Evolutionary conservation across 371 early-diverging fungal genomes (phyloP).

Genomic region (Mortierella sp.): DNA sequence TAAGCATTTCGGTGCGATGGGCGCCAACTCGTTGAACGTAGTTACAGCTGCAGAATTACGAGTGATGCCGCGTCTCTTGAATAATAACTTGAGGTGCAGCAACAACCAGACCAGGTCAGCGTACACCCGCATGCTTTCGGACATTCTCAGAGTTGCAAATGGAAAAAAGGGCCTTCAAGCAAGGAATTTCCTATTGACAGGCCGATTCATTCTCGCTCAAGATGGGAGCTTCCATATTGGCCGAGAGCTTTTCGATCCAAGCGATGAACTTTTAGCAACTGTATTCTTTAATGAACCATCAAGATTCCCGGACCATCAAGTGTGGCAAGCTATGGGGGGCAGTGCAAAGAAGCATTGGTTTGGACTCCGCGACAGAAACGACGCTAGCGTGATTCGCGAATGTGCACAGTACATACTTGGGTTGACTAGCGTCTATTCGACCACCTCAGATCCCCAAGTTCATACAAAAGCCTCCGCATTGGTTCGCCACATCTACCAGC

Average conservation of each 20-base stretch:
- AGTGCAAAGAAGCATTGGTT: background rate
- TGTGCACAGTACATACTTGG: constrained; percentile 23
- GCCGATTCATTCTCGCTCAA: constrained; percentile 4
- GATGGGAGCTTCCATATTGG: constrained; percentile 2
- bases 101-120: background rate
- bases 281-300: background rate
- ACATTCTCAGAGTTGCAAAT: background rate
- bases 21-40: background rate
- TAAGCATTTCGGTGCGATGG: constrained; percentile 8
- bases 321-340: background rate
- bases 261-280: background rate
- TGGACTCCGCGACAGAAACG: background rate
- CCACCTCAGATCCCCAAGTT: background rate
- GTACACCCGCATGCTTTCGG: constrained; percentile 1
- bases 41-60: background rate
- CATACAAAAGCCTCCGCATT: background rate
- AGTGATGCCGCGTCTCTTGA: constrained; percentile 14
- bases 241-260: background rate
- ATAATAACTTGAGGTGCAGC: background rate
- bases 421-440: background rate
- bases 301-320: background rate
- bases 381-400: background rate
- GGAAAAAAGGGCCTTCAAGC: background rate
- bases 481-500: constrained; percentile 16
- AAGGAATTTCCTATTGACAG: background rate